Evolutionary conservation across 2,329 filamentous ascomycete genomes (phyloP).

Genomic region (Incumbomyces delicatus): DNA sequence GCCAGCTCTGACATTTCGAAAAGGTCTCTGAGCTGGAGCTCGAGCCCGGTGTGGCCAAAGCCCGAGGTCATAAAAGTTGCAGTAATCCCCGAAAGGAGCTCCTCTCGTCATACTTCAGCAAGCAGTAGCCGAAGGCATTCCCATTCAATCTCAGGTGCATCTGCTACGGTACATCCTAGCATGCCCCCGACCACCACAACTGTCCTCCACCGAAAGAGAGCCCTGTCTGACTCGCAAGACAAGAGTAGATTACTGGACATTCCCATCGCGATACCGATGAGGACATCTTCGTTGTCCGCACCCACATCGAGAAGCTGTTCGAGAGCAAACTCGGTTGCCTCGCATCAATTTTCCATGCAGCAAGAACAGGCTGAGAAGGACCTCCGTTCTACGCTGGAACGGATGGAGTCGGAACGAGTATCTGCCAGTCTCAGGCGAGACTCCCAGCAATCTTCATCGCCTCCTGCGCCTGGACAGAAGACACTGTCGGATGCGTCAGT

Average conservation of each 20-base stretch:
- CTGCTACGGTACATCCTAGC: constrained; percentile 25
- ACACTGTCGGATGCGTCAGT: constrained; percentile 21
- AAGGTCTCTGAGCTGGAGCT: constrained; percentile 25
- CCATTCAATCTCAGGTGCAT: constrained; percentile 29
- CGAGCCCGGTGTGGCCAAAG: constrained; percentile 23
- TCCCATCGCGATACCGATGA: constrained; percentile 29
- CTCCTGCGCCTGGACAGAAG: constrained; percentile 13
- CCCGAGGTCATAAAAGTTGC: constrained; percentile 38
- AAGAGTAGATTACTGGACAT: constrained; percentile 24
- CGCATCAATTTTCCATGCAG: constrained; percentile 29
- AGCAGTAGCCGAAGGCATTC: constrained; percentile 30
- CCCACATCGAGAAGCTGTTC: constrained; percentile 37
- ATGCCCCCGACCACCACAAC: constrained; percentile 27
- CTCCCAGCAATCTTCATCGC: constrained; percentile 16
- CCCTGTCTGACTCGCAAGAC: constrained; percentile 31
- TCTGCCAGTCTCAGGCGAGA: constrained; percentile 2
- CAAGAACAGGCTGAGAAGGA: constrained; percentile 19
- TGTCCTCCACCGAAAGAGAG: constrained; percentile 28
- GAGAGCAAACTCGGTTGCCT: constrained; percentile 35
- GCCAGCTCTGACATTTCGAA: constrained; percentile 32
- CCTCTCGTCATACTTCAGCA: constrained; percentile 33
- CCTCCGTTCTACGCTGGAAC: constrained; percentile 18
- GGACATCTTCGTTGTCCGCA: constrained; percentile 37
- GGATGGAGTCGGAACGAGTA: constrained; percentile 20
- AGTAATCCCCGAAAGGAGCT: constrained; percentile 38